phyloP scores from a whole-genome alignment of 169 alveolate genomes.

The Plasmodium coatneyi region DNA sequence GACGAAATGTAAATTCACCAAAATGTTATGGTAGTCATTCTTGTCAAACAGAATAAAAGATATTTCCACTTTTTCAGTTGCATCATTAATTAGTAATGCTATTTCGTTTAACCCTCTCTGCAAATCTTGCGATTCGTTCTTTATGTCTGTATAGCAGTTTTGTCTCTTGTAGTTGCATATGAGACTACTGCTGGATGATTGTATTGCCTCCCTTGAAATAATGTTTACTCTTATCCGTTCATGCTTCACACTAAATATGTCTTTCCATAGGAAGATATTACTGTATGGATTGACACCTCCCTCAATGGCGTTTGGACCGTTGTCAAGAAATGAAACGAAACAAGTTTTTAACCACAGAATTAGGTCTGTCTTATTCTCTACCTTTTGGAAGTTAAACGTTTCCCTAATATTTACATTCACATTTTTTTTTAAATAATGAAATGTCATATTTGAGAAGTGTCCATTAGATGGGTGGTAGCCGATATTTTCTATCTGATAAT shows the following conservation, averaged over 20 bases:
- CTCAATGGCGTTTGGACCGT: neutral
- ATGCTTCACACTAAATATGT: neutral
- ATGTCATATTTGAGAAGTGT: conserved; percentile 21
- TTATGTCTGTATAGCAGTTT: conserved; percentile 24
- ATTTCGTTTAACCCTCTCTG: conserved; percentile 3
- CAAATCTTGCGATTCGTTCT: conserved; percentile 6
- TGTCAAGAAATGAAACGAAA: conserved; percentile 28
- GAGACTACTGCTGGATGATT: neutral
- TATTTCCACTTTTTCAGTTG: conserved; percentile 30
- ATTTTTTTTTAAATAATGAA: conserved; percentile 21
- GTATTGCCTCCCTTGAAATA: conserved; percentile 26
- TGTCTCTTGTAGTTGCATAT: conserved; percentile 5
- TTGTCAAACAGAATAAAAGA: conserved; percentile 56
- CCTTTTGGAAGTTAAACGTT: conserved; percentile 32
- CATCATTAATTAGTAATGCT: conserved; percentile 29
- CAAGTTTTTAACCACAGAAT: conserved; percentile 38
- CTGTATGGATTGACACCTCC: neutral
- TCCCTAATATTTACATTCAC: conserved; percentile 27
- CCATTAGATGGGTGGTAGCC: conserved; percentile 1
- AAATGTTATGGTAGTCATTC: conserved; percentile 20
- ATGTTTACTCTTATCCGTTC: conserved; percentile 20
- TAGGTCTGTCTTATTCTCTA: conserved; percentile 22
- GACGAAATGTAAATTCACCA: conserved; percentile 39
- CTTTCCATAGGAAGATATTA: conserved; percentile 34
- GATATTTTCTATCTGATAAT: conserved; percentile 64